These are phyloP conservation scores for Aureobasidium sp. DNA, from an alignment of 2,329 filamentous ascomycete genomes.

Conservation along the genomic window DNA sequence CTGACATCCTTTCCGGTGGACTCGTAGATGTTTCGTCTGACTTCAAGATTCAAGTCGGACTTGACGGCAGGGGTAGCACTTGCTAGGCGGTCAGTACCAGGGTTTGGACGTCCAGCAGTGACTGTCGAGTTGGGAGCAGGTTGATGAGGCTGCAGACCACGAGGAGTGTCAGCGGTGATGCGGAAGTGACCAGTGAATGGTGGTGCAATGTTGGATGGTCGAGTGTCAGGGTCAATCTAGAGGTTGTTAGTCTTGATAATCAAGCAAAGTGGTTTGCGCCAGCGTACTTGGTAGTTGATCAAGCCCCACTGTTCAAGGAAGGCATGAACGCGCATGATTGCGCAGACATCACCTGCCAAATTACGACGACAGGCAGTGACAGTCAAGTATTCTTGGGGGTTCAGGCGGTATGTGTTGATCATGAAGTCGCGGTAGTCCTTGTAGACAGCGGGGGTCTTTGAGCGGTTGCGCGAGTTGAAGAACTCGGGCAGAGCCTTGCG, in stretches of 20 bases:
- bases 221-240: constrained; percentile 90
- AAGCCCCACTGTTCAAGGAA: constrained; percentile 98
- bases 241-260: constrained; percentile 24
- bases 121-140: constrained; percentile 67
- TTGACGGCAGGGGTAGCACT: constrained; percentile 61
- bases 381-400: constrained; percentile 91
- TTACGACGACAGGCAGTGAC: constrained; percentile 95
- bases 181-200: constrained; percentile 98
- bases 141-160: constrained; percentile 91
- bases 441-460: constrained; percentile 95
- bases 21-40: constrained; percentile 93
- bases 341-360: constrained; percentile 92
- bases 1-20: constrained; percentile 79
- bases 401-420: constrained; percentile 98
- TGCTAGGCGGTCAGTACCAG: constrained; percentile 65
- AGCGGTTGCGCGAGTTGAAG: constrained; percentile 96
- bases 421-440: constrained; percentile 99
- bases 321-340: constrained; percentile 96
- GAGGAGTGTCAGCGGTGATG: constrained; percentile 89
- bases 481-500: constrained; percentile 94
- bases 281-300: constrained; percentile 88
- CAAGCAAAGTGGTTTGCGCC: background rate
- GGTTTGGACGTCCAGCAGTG: constrained; percentile 53
- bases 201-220: constrained; percentile 89
- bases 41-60: constrained; percentile 80